Base-by-base conservation (phyloP, 148 eudicot species). In the Spergularia marina region DNA sequence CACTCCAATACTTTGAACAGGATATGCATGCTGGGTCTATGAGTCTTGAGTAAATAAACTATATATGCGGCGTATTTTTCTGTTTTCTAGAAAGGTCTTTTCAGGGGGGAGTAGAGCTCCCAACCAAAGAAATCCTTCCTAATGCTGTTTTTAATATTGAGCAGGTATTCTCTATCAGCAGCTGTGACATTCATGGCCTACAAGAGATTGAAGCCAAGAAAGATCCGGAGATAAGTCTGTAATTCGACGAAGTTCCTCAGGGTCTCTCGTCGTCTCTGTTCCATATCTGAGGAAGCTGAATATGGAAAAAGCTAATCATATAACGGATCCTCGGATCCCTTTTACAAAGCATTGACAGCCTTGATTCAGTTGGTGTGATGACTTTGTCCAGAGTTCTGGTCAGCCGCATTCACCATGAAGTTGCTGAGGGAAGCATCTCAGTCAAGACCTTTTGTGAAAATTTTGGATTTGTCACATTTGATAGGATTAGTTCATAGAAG, bases 131-230 rank as follows among this genome's bases (percentile, higher is more conserved):
- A 18, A 3, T 1, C 12, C 6, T n/a, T 39, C 12, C 73, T 81
- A 39, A 81, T 25, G 51, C 25, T 8, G 56, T 55, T 65, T 18
- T 65, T 49, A 13, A 41, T 53, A 55, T 34, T 72, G 74, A 68
- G 62, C 88, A 92, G 97, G 97, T 92, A 92, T 80, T 87, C 97
- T 78, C 84, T 92, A 11, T 92, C 97, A 68, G 94, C 89, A 74
- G 91, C 94, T 44, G 94, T 92, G 65, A 90, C 97, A 41, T 88
- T 82, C 78, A 92, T 92, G 97, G 97, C 97, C 30, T 86, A 83
- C 78, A 88, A 88, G 89, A 88, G 94, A 81, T 74, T 90, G 65
- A 82, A 74, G 70, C 86, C 87, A 4, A 86, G 79, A 71, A 87
- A 39, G 73, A 79, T n/a, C 51, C 82, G 82, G 39, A 81, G 89